These are phyloP conservation scores for Truncatella angustata DNA, from an alignment of 2,329 filamentous ascomycete genomes.

Conservation along the genomic window DNA sequence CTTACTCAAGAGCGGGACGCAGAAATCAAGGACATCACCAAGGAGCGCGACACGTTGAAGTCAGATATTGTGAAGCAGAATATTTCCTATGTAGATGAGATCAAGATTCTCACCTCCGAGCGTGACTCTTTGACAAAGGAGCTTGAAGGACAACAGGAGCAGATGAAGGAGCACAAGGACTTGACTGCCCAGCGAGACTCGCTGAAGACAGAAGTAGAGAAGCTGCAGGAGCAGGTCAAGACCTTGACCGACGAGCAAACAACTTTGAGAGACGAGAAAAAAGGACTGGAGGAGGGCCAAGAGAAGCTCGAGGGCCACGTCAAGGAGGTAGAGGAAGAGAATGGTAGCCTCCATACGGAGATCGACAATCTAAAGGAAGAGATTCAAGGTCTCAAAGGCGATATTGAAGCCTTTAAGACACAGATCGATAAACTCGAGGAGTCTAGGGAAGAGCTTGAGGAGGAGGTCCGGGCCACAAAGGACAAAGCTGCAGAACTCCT, in stretches of 20 bases:
- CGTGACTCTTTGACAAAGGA: slow-evolving; percentile 19
- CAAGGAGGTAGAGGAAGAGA: slow-evolving; percentile 23
- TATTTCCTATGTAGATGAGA: slow-evolving; percentile 15
- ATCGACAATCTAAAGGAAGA: slow-evolving; percentile 12
- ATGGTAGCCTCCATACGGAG: slow-evolving; percentile 18
- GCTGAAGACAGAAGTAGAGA: slow-evolving; percentile 15
- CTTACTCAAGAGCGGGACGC: slow-evolving; percentile 21
- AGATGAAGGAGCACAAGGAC: slow-evolving; percentile 18
- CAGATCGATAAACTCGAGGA: slow-evolving; percentile 23
- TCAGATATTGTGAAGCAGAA: slow-evolving; percentile 18
- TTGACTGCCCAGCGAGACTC: slow-evolving; percentile 22
- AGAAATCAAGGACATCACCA: slow-evolving; percentile 16
- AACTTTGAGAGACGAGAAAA: slow-evolving; percentile 16
- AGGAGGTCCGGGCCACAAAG: slow-evolving; percentile 4
- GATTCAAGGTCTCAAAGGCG: slow-evolving; percentile 27
- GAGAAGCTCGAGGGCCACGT: slow-evolving; percentile 26
- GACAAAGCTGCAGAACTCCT: slow-evolving; percentile 17
- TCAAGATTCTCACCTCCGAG: slow-evolving; percentile 20
- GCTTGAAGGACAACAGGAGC: slow-evolving; percentile 17
- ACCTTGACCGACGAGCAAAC: slow-evolving; percentile 10
- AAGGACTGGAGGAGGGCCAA: slow-evolving; percentile 25
- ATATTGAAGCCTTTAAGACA: slow-evolving; percentile 23
- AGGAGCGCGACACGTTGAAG: slow-evolving; percentile 23
- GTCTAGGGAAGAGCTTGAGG: slow-evolving; percentile 9
- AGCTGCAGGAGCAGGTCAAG: slow-evolving; percentile 16